phyloP scores from a whole-genome alignment of 345 rosid species.

The Dovyalis caffra region DNA sequence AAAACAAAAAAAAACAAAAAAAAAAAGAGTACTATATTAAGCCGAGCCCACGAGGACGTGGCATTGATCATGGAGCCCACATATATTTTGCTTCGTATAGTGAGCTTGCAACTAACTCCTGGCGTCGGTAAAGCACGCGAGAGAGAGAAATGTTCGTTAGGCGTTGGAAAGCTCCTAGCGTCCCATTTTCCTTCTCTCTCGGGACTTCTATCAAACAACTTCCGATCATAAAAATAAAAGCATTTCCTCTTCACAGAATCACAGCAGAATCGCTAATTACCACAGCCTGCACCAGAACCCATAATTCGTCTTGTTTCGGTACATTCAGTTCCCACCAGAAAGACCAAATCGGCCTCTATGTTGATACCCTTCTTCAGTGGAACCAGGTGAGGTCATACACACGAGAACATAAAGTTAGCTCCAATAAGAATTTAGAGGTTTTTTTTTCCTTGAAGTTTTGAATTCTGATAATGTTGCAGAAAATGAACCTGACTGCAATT shows the following conservation, averaged over 20 bases:
- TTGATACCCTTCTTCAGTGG: conserved; percentile 75
- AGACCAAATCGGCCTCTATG: conserved; percentile 62
- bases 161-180: conserved; percentile 23
- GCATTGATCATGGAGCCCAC: too few relatives aligned
- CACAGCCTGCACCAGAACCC: conserved; percentile 5
- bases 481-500: conserved; percentile 82
- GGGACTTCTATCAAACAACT: conserved; percentile 74
- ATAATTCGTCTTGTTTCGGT: conserved; percentile 37
- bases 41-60: too few relatives aligned
- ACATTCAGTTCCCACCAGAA: conserved; percentile 51
- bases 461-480: conserved; percentile 37
- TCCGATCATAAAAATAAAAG: conserved; percentile 27
- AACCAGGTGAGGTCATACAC: conserved; percentile 59
- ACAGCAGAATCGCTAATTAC: conserved; percentile 12
- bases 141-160: conserved; percentile 28
- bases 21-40: too few relatives aligned
- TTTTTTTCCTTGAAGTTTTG: not conserved
- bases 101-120: not conserved
- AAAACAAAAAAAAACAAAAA: too few relatives aligned
- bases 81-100: too few relatives aligned
- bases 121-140: not conserved
- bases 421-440: not conserved
- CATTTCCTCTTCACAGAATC: conserved; percentile 17
- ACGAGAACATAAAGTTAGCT: not conserved
- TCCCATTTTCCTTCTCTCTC: conserved; percentile 29